Percentiles rank a stretch among this genome's conserved stretches.
Evolutionary conservation across 306 rosid species (phyloP).

Genomic region (Cucumis sativus): Cucumber_9930_V3 NC_026660.2:5738001-5738500

Average conservation of each 20-base stretch:
- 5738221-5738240: constrained; percentile 59
- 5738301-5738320: background rate
- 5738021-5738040: background rate
- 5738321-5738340: background rate
- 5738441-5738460: background rate
- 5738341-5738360: background rate
- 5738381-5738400: background rate
- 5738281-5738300: background rate
- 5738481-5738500: background rate
- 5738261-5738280: background rate
- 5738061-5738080: background rate
- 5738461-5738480: background rate
- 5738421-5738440: background rate
- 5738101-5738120: background rate
- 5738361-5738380: background rate
- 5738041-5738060: background rate
- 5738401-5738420: background rate
- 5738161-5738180: constrained; percentile 16
- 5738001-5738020: background rate
- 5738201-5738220: constrained; percentile 23
- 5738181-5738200: constrained; percentile 26
- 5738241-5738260: constrained; percentile 47
- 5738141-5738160: constrained; percentile 5
- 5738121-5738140: background rate
- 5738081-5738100: background rate